These are phyloP conservation scores for Pythium pectinolyticum DNA, from an alignment of 352 stramenopile genomes.

Conservation along the genomic window DNA sequence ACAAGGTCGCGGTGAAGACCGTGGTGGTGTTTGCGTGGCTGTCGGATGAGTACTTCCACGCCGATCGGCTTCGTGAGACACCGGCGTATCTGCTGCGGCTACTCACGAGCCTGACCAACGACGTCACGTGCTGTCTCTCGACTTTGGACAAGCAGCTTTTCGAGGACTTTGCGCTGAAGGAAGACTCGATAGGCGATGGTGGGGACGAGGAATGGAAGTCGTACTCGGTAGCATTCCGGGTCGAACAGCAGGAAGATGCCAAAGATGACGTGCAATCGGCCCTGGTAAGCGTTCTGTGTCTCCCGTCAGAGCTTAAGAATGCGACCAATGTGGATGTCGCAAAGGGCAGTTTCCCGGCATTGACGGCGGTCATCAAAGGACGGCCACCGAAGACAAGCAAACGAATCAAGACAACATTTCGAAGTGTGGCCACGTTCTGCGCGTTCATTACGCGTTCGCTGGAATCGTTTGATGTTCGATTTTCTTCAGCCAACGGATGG, in stretches of 20 bases:
- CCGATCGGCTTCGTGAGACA: slow-evolving; percentile 1
- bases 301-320: neutral
- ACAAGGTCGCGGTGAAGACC: neutral
- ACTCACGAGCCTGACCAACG: neutral
- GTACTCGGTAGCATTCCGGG: slow-evolving; percentile 1
- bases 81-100: slow-evolving; percentile 4
- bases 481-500: neutral
- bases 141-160: neutral
- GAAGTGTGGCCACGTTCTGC: too few species aligned
- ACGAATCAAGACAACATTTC: neutral
- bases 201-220: neutral
- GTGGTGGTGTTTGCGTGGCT: neutral
- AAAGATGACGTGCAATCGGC: neutral
- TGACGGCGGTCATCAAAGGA: slow-evolving; percentile 1
- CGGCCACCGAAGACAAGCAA: slow-evolving; percentile 4
- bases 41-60: neutral
- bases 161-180: neutral
- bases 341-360: slow-evolving; percentile 12
- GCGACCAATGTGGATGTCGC: neutral
- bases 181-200: slow-evolving; percentile 1
- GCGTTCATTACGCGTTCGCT: neutral
- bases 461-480: neutral
- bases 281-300: neutral
- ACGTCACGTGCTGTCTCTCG: neutral
- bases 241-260: neutral